These are phyloP conservation scores for Pichia terricola DNA, from an alignment of 1,139 yeast genomes.

Conservation along the genomic window DNA sequence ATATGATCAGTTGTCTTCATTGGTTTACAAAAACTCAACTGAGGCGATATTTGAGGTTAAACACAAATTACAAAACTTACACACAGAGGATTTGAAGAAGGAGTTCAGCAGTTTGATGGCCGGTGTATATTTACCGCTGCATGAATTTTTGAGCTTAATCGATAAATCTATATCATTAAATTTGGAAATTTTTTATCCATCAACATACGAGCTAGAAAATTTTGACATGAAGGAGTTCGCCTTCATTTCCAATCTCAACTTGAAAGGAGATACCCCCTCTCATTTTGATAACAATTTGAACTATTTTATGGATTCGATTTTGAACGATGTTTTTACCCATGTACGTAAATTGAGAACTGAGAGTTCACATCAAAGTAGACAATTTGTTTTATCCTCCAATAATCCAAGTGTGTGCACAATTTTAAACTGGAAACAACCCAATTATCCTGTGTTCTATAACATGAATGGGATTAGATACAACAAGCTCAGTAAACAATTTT, in stretches of 20 bases:
- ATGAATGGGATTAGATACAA: conserved; percentile 55
- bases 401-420: conserved; percentile 86
- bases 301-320: conserved; percentile 62
- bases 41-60: conserved; percentile 27
- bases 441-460: conserved; percentile 84
- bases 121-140: conserved; percentile 49
- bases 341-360: conserved; percentile 43
- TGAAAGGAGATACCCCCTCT: neutral
- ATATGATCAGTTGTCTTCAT: conserved; percentile 34
- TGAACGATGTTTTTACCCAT: conserved; percentile 68
- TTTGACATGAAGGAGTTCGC: conserved; percentile 19
- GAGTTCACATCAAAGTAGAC: conserved; percentile 30
- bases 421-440: conserved; percentile 96
- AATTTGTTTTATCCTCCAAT: conserved; percentile 74
- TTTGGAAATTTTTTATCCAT: conserved; percentile 75
- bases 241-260: conserved; percentile 9
- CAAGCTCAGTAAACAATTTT: conserved; percentile 24
- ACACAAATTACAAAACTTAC: conserved; percentile 25
- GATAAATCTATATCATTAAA: conserved; percentile 59
- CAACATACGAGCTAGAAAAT: conserved; percentile 29
- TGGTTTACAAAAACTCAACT: conserved; percentile 31
- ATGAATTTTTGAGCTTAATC: conserved; percentile 45
- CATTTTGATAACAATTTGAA: conserved; percentile 40
- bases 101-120: conserved; percentile 21
- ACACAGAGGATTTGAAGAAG: conserved; percentile 5